Evolutionary conservation across 23 red algal genomes (phyloP).

Genomic region (Gracilaria gracilis): DNA sequence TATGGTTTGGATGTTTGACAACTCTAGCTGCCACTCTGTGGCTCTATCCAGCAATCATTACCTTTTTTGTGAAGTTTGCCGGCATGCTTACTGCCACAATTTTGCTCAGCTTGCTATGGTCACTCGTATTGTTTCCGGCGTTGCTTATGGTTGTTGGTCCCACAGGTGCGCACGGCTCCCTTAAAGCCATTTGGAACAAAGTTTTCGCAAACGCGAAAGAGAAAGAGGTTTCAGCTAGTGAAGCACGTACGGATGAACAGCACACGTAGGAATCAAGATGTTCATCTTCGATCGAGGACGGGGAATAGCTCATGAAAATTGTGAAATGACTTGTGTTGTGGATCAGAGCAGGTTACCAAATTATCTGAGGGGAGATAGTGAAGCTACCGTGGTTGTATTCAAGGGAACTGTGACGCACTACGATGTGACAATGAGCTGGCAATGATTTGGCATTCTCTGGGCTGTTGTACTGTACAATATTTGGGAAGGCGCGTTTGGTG

Average conservation of each 20-base stretch:
- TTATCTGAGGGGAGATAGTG: no score
- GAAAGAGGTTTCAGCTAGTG: not conserved
- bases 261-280: no score
- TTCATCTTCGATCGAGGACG: no score
- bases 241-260: not conserved
- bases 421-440: no score
- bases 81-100: slow-evolving; percentile 44
- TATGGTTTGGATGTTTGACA: slow-evolving; percentile 59
- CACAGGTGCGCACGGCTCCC: not conserved
- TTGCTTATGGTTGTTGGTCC: not conserved
- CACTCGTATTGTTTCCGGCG: slow-evolving; percentile 60
- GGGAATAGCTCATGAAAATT: no score
- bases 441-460: no score
- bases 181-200: not conserved
- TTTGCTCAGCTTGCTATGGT: slow-evolving; percentile 61
- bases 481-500: no score
- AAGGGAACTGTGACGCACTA: no score
- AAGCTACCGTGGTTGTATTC: no score
- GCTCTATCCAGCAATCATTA: slow-evolving; percentile 56
- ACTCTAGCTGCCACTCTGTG: slow-evolving; percentile 46
- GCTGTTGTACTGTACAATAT: no score
- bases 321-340: no score
- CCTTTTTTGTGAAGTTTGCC: slow-evolving; percentile 75
- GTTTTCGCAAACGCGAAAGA: not conserved
- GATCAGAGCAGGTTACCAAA: no score